Conservation (phyloP, 2,329 filamentous ascomycete genomes). For the Exophiala xenobiotica region DNA sequence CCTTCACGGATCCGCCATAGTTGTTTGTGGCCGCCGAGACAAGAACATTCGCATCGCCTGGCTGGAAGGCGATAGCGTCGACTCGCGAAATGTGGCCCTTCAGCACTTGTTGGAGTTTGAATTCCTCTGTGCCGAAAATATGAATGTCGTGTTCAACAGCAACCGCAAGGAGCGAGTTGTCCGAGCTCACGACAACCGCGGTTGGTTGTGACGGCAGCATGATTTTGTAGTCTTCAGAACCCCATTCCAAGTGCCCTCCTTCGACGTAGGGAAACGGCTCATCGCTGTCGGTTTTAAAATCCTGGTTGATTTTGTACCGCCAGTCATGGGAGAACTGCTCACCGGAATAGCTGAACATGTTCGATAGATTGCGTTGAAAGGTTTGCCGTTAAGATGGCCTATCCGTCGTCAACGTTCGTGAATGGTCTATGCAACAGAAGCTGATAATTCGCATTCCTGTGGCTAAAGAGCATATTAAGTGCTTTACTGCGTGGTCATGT, state of each 20-base stretch:
- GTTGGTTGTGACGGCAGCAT: neutral
- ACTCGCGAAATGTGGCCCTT: slow-evolving; percentile 1
- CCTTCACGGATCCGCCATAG: neutral
- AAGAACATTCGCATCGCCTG: neutral
- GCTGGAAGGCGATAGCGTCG: slow-evolving; percentile 5
- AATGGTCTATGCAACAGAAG: too few species aligned
- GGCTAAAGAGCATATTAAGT: too few species aligned
- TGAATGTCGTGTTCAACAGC: slow-evolving; percentile 8
- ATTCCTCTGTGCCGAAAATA: slow-evolving; percentile 1
- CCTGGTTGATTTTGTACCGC: slow-evolving; percentile 1
- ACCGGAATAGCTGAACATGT: slow-evolving; percentile 2
- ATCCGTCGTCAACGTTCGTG: too few species aligned
- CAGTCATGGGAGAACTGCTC: slow-evolving; percentile 6
- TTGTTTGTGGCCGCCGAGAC: slow-evolving; percentile 2
- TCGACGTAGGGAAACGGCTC: slow-evolving; percentile 1
- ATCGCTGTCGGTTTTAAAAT: slow-evolving; percentile 1
- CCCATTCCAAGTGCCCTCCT: slow-evolving; percentile 3
- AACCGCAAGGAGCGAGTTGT: slow-evolving; percentile 12
- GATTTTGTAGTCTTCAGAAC: slow-evolving; percentile 3
- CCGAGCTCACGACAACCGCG: slow-evolving; percentile 7
- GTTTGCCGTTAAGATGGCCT: too few species aligned
- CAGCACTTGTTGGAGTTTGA: neutral
- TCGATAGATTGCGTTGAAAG: neutral
- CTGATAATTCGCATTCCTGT: too few species aligned
- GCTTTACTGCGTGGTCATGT: too few species aligned